Base-by-base conservation (phyloP, 192 early-diverging fungal species). In the Spinellus fusiger region DNA sequence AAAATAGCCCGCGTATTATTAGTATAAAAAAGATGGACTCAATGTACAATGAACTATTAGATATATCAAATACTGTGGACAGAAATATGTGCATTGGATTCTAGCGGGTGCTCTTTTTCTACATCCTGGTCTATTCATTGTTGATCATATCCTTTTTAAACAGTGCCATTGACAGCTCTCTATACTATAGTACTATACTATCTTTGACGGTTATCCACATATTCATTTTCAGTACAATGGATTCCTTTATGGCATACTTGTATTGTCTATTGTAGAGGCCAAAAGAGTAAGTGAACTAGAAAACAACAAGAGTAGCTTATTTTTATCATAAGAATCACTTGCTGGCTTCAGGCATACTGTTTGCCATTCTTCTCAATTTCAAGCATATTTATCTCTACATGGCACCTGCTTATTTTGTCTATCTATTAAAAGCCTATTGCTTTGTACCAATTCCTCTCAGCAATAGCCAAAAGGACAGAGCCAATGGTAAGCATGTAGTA, bases 181-280 rank as follows among this genome's bases (percentile, higher is more conserved):
- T 29, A 49, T 3, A 7, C 28, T 23, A 44, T 51, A 18, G 7
- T 51, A 40, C 48, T 59, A 56, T 68, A 44, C 56, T 53, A 59
- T 38, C 33, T 18, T 25, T 38, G n/a, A n/a, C n/a, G n/a, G n/a
- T n/a, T n/a, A 32, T 23, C n/a, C n/a, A 71, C 72, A 75, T 53
- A 77, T 85, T 52, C 96, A 98, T 74, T 98, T 98, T 62, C 96
- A 98, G 71, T 98, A 98, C 81, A 98, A 98, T 71, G 96, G 92
- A 12, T 83, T 92, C 47, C 65, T 98, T 37, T 93, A 89, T 56
- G 96, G 96, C 6, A 82, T 98, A 27, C 76, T 94, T 50, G 65
- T 96, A 25, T 78, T 86, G 27, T 93, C 92, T 12, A 71, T 96
- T 8, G 81, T 79, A 6, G 80, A 89, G 54, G 82, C 89, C 5